These are phyloP conservation scores for Meira nashicola DNA, from an alignment of 1,284 basidiomycete genomes.

Conservation along the genomic window DNA sequence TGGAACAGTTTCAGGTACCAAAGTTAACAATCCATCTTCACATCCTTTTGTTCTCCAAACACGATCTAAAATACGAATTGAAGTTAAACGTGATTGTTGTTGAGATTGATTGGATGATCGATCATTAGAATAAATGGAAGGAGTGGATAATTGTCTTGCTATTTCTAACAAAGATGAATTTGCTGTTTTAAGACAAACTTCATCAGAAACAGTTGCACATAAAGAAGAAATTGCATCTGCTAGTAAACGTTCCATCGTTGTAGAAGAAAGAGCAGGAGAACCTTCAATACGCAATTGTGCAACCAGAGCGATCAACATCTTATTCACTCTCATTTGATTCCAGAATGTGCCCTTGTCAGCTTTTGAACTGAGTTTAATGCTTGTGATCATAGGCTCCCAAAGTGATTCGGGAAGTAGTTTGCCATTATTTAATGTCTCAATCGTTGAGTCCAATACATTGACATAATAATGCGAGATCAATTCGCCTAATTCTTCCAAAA, in stretches of 20 bases:
- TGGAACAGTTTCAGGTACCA: slow-evolving; percentile 59
- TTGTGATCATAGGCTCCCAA: slow-evolving; percentile 66
- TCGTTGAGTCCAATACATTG: slow-evolving; percentile 65
- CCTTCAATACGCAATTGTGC: slow-evolving; percentile 59
- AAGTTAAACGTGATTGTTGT: background rate
- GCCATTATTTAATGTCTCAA: slow-evolving; percentile 61
- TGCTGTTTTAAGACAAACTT: slow-evolving; percentile 66
- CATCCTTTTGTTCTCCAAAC: slow-evolving; percentile 4
- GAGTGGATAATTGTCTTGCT: slow-evolving; percentile 58
- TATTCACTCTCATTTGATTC: slow-evolving; percentile 72
- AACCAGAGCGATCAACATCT: slow-evolving; percentile 62
- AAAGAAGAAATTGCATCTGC: slow-evolving; percentile 59
- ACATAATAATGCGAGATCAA: slow-evolving; percentile 46
- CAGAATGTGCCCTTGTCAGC: slow-evolving; percentile 77
- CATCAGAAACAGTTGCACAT: slow-evolving; percentile 61
- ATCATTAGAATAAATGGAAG: background rate
- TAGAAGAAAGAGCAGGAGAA: background rate
- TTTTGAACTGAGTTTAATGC: slow-evolving; percentile 67
- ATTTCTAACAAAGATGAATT: slow-evolving; percentile 82
- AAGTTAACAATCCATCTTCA: slow-evolving; percentile 56
- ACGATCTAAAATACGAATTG: background rate
- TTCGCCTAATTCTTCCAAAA: slow-evolving; percentile 35
- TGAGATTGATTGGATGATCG: slow-evolving; percentile 11
- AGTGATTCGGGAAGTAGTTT: slow-evolving; percentile 54
- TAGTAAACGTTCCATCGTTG: slow-evolving; percentile 54